Base-by-base conservation (phyloP, 2,329 filamentous ascomycete species). In the Camillea tinctor region DNA sequence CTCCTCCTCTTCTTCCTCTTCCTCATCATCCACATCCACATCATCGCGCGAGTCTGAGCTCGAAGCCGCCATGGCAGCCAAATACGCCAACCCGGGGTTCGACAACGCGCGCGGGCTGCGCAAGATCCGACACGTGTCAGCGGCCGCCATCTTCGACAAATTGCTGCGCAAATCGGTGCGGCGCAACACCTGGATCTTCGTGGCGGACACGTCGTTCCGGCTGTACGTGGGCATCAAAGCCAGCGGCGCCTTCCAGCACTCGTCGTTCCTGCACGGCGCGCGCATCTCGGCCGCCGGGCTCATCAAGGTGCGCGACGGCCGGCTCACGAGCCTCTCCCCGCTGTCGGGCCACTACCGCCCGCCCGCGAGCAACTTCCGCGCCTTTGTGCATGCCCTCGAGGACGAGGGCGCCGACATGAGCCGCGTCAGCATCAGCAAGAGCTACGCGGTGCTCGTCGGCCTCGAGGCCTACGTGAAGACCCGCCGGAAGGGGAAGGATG, bases 161-260 rank as follows among this genome's bases (percentile, higher is more conserved):
- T 80, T 96, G 5, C 81, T 95, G 17, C 86, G 91, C 61, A 89
- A 91, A 64, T 88, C 90, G 0, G 90, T 93, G 48, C 90, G 88
- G 74, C 92, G 92, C 64, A 93, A 94, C 70, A 95, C 91, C 4
- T 97, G 93, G 93, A 96, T 97, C 65, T 97, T 96, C 69, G 93
- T 93, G 7, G 89, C 90, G 22, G 93, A 97, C 75, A 94, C 91
- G 1, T 89, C 85, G 1, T 95, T 93, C 73, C 86, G 91, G 0
- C 80, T 97, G 0, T 97, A 96, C 73, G 87, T 97, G 36, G 93
- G 93, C 53, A 95, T 97, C 78, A 97, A 97, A 71, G 87, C 91
- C 73, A 89, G 88, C 3, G 93, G 93, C 11, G 87, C 90, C 4
- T 97, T 97, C 70, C 93, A 97, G 69, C 93, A 97, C 75, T 93